A percentile compares a stretch with the other conserved stretches of the same genome.
phyloP scores from a whole-genome alignment of 2,329 filamentous ascomycete species.

The Dactylellina sp. region DNA sequence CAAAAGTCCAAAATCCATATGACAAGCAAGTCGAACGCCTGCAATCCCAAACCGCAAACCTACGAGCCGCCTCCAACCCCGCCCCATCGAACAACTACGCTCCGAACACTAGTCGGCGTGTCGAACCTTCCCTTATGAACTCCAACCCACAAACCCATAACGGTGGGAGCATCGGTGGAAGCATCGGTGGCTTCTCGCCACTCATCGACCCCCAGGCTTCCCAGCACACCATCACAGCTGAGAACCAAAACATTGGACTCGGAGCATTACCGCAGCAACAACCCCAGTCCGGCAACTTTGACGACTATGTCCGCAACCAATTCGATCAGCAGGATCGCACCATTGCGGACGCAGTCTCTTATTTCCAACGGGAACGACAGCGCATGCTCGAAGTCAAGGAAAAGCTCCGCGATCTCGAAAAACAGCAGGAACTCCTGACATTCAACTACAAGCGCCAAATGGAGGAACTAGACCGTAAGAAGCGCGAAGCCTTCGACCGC shows the following conservation, averaged over 20 bases:
- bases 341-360: constrained; percentile 50
- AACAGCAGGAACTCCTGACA: constrained; percentile 43
- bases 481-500: constrained; percentile 43
- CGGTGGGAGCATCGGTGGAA: constrained; percentile 11
- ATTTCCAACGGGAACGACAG: constrained; percentile 45
- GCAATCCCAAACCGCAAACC: constrained; percentile 17
- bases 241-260: too few species aligned
- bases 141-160: constrained; percentile 16
- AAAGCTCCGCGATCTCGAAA: constrained; percentile 47
- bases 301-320: constrained; percentile 53
- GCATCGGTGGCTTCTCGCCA: constrained; percentile 19
- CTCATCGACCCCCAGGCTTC: constrained; percentile 16
- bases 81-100: constrained; percentile 29
- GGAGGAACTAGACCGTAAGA: constrained; percentile 48
- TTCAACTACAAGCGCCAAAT: constrained; percentile 51
- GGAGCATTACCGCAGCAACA: neutral
- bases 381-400: constrained; percentile 52
- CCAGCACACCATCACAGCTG: constrained; percentile 32
- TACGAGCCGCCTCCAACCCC: constrained; percentile 18
- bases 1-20: constrained; percentile 37
- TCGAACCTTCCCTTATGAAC: constrained; percentile 36
- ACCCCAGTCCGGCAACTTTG: constrained; percentile 36
- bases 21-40: constrained; percentile 40
- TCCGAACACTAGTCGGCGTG: constrained; percentile 48
- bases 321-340: constrained; percentile 52